Conservation (phyloP, 2,329 filamentous ascomycete species). For the Pseudopithomyces chartarum region DNA sequence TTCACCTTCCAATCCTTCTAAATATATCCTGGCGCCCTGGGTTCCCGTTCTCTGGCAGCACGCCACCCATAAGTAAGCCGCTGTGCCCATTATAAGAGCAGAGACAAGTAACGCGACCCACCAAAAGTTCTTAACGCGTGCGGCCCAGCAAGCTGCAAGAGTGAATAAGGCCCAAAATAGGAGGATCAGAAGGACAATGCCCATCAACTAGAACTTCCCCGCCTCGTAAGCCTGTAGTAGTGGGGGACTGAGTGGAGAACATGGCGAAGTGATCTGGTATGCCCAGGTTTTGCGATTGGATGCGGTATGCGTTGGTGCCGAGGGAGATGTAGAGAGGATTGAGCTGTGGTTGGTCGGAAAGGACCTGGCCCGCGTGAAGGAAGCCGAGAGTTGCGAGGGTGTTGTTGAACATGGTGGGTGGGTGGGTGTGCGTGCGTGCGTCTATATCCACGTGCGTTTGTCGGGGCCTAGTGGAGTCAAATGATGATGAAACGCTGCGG, state of each 20-base stretch:
- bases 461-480: neutral
- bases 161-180: slow-evolving; percentile 4
- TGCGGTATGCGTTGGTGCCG: slow-evolving; percentile 3
- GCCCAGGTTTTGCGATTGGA: slow-evolving; percentile 6
- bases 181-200: slow-evolving; percentile 1
- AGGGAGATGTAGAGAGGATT: slow-evolving; percentile 7
- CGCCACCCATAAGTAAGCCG: neutral
- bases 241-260: neutral
- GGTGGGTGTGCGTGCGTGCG: slow-evolving; percentile 1
- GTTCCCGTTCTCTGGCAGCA: neutral
- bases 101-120: neutral
- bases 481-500: slow-evolving; percentile 1
- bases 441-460: neutral
- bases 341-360: slow-evolving; percentile 1
- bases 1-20: slow-evolving; percentile 6
- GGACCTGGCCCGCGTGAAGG: slow-evolving; percentile 5
- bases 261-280: slow-evolving; percentile 4
- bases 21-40: slow-evolving; percentile 1
- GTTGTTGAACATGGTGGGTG: slow-evolving; percentile 2
- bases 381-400: slow-evolving; percentile 1
- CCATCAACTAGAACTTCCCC: neutral
- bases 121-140: slow-evolving; percentile 3
- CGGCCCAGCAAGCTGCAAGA: slow-evolving; percentile 4
- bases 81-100: neutral
- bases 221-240: slow-evolving; percentile 3